phyloP scores from a whole-genome alignment of 495 filamentous ascomycete genomes.

The Xylaria acuta region DNA sequence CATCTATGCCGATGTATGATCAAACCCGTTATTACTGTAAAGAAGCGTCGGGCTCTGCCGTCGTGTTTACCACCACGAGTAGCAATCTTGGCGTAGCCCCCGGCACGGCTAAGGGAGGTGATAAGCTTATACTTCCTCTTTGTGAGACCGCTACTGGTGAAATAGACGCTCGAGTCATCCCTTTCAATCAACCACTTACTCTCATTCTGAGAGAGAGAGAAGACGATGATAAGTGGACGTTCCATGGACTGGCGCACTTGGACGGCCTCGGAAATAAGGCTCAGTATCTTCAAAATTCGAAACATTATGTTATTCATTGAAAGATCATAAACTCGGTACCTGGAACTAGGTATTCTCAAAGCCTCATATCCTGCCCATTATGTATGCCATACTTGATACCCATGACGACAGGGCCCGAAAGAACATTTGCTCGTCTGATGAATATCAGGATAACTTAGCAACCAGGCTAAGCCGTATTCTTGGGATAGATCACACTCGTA shows the following conservation, averaged over 20 bases:
- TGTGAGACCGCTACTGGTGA: not conserved
- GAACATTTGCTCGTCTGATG: too few relatives aligned
- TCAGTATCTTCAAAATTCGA: not conserved
- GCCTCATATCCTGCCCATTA: too few relatives aligned
- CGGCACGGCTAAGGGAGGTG: not conserved
- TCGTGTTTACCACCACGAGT: not conserved
- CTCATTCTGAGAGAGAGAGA: not conserved
- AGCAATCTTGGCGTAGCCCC: conserved; percentile 6
- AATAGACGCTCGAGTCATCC: not conserved
- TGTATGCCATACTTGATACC: too few relatives aligned
- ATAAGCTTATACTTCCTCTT: conserved; percentile 9
- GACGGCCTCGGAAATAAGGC: not conserved
- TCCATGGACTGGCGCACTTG: conserved; percentile 9
- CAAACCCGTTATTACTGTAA: conserved; percentile 3
- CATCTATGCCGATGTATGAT: not conserved
- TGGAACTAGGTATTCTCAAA: too few relatives aligned
- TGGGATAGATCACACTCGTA: not conserved
- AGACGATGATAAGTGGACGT: not conserved
- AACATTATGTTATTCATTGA: not conserved
- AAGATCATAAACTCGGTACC: not conserved
- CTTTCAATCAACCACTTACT: conserved; percentile 2
- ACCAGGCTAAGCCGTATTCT: too few relatives aligned
- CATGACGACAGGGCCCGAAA: too few relatives aligned
- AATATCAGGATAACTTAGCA: too few relatives aligned
- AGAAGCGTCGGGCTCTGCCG: not conserved